Evolutionary conservation across 2,329 filamentous ascomycete species (phyloP).

Genomic region (Cercospora sesami): DNA sequence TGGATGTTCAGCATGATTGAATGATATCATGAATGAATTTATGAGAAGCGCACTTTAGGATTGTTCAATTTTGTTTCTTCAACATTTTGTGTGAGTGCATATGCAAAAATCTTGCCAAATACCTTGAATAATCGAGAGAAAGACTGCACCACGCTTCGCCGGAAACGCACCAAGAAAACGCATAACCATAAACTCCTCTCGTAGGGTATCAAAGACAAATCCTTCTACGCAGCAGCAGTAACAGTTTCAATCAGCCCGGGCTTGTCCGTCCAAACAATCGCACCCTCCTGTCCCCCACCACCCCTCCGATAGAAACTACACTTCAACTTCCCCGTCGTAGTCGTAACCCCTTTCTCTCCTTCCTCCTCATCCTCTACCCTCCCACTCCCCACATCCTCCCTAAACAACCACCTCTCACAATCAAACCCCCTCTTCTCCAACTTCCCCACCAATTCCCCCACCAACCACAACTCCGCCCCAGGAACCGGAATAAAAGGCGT

Average conservation of each 20-base stretch:
- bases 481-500: conserved; percentile 26
- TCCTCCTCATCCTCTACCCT: conserved; percentile 4
- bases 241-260: conserved; percentile 23
- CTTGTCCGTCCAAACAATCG: conserved; percentile 25
- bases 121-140: too few species aligned
- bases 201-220: not conserved
- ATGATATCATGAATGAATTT: too few species aligned
- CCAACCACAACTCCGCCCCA: conserved; percentile 22
- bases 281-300: conserved; percentile 8
- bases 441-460: conserved; percentile 12
- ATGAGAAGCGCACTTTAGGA: too few species aligned
- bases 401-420: conserved; percentile 7
- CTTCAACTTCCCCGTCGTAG: conserved; percentile 23
- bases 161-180: not conserved
- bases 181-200: not conserved
- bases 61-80: too few species aligned
- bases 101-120: too few species aligned
- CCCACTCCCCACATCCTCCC: not conserved
- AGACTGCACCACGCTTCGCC: too few species aligned
- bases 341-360: not conserved
- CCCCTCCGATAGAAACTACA: conserved; percentile 21
- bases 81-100: too few species aligned
- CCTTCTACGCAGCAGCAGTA: not conserved
- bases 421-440: conserved; percentile 18
- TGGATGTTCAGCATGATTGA: too few species aligned